Base-by-base conservation (phyloP, 345 rosid species). In the Triadica sebifera region DNA sequence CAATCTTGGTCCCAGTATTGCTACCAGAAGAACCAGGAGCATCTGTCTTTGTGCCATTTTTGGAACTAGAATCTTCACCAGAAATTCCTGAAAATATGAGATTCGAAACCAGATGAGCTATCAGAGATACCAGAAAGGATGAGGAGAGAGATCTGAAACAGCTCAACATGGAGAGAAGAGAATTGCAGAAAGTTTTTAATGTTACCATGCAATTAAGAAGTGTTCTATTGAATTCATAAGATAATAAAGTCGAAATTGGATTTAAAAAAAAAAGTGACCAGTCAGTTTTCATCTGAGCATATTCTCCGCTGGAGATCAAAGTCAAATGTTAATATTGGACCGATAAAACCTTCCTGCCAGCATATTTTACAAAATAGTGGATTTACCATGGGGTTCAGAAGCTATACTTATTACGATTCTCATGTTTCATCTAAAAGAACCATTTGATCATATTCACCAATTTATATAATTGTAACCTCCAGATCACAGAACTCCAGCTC, bases 1-100 rank as follows among this genome's bases (percentile, higher is more conserved):
- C 75, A 10, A 90, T 80, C 88, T 81, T 72, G 52, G 89, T 60
- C 59, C 93, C 93, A 1, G 84, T 77, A 62, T 78, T 76, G 77
- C 76, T 73, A 12, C 83, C 70, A 12, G 97, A 86, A 65, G 80
- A 65, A 73, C 83, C 77, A 76, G 83, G 86, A 52, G 80, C 50
- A 59, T 85, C 85, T 6, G 79, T 22, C 43, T 84, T 86, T 8
- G 75, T 75, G 39, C 75, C 84, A 29, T 77, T 80, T 67, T 79
- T 79, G 5, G 91, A 77, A 70, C 78, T 74, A 12, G 87, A 77
- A 13, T 88, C 68, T 58, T 83, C 93, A 76, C 79, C 86, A 6
- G 89, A 80, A 22, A 84, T 71, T 67, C 87, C 98, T 96, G 85
- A 58, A 78, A 78, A 45, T 47, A 43, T 0, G 10, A 64, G n/a